Evolutionary conservation across 2,329 filamentous ascomycete genomes (phyloP).

Genomic region (Sarocladiaceae sp.): DNA sequence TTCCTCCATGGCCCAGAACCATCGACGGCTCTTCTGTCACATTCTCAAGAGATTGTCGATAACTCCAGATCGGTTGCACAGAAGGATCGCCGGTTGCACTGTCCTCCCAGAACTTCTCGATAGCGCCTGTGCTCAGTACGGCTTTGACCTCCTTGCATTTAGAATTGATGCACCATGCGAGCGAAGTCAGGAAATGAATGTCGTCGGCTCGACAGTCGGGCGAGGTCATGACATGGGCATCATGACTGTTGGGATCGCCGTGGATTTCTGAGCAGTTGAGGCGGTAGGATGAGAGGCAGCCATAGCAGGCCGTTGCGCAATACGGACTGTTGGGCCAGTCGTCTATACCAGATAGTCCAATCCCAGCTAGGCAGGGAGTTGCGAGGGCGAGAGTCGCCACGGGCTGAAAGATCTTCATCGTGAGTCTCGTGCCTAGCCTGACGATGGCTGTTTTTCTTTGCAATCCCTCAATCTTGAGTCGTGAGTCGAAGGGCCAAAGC

Average conservation of each 20-base stretch:
- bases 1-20: not conserved
- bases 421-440: no score
- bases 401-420: not conserved
- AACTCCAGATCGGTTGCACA: conserved; percentile 5
- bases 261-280: not conserved
- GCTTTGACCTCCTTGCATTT: conserved; percentile 8
- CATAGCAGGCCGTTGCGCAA: not conserved
- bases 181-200: conserved; percentile 7
- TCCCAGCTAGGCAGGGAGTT: not conserved
- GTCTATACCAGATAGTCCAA: not conserved
- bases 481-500: no score
- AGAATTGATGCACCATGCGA: conserved; percentile 12
- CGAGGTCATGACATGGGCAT: conserved; percentile 5
- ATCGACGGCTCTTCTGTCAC: not conserved
- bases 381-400: not conserved
- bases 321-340: not conserved
- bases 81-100: not conserved
- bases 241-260: not conserved
- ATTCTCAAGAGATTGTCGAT: not conserved
- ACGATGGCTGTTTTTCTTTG: no score
- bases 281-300: not conserved
- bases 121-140: not conserved
- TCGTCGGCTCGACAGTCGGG: conserved; percentile 11
- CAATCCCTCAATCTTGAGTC: no score
- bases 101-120: conserved; percentile 7